Conservation (phyloP, 768 basidiomycete species). For the Lactarius akahatsu region DNA sequence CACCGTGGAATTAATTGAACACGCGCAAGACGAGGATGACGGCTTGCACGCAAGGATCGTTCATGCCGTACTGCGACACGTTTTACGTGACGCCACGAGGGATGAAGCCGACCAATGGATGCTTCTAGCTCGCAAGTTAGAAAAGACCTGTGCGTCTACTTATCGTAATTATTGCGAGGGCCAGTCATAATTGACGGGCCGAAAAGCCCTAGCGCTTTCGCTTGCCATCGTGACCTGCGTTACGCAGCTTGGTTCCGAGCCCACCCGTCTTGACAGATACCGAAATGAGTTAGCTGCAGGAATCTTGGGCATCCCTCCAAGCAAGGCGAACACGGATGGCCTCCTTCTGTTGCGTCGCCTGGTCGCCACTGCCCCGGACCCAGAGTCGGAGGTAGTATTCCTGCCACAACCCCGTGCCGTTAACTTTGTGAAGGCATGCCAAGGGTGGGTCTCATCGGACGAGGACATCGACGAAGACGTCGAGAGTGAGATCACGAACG, state of each 20-base stretch:
- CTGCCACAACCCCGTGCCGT: conserved; percentile 82
- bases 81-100: conserved; percentile 56
- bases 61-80: conserved; percentile 55
- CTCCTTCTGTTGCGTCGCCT: conserved; percentile 67
- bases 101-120: conserved; percentile 80
- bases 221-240: conserved; percentile 66
- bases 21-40: conserved; percentile 42
- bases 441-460: conserved; percentile 70
- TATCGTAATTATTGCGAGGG: conserved; percentile 3
- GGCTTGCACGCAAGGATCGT: conserved; percentile 60
- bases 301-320: conserved; percentile 62
- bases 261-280: conserved; percentile 70
- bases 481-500: conserved; percentile 70
- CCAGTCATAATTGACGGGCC: conserved; percentile 3
- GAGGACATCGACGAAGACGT: conserved; percentile 73
- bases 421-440: conserved; percentile 81
- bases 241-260: conserved; percentile 62
- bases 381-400: conserved; percentile 79
- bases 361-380: conserved; percentile 68
- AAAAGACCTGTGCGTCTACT: conserved; percentile 54
- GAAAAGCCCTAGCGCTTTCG: conserved; percentile 65
- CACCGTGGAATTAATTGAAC: conserved; percentile 37
- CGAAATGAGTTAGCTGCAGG: conserved; percentile 90
- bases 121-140: conserved; percentile 58
- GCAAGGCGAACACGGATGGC: conserved; percentile 66